Conservation (phyloP, 1,139 yeast genomes). For the Candida anutae region DNA sequence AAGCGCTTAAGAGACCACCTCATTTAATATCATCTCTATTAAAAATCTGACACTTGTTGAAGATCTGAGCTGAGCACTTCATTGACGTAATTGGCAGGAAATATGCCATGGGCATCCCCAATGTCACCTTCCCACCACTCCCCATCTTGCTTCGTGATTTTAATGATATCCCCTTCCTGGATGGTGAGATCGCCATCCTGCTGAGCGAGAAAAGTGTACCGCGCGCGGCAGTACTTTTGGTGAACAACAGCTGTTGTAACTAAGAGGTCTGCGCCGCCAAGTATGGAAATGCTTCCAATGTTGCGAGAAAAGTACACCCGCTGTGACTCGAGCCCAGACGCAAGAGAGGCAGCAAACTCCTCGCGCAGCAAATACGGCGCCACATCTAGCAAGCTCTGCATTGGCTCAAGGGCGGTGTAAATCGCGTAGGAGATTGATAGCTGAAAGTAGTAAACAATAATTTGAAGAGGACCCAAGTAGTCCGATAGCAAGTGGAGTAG, state of each 20-base stretch:
- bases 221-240: slow-evolving; percentile 20
- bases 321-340: no score
- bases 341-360: no score
- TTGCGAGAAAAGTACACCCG: no score
- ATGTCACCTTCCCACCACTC: slow-evolving; percentile 59
- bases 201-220: slow-evolving; percentile 23
- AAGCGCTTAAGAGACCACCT: no score
- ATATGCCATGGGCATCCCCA: slow-evolving; percentile 40
- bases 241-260: slow-evolving; percentile 1
- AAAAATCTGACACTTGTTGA: neutral
- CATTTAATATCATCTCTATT: no score
- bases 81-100: slow-evolving; percentile 53
- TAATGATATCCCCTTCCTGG: slow-evolving; percentile 40
- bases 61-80: neutral
- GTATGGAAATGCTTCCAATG: no score
- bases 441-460: slow-evolving; percentile 22
- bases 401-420: slow-evolving; percentile 11
- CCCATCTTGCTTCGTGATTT: slow-evolving; percentile 32
- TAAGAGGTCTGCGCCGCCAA: no score
- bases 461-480: slow-evolving; percentile 19
- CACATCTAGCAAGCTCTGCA: neutral
- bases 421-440: slow-evolving; percentile 22
- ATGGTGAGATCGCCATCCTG: slow-evolving; percentile 43
- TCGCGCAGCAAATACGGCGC: no score
- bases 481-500: slow-evolving; percentile 23